Evolutionary conservation across 129 eudicot genomes (phyloP), one percentile per base, ranked within the genome.

Genomic region (Ambrosia trifida): DNA sequence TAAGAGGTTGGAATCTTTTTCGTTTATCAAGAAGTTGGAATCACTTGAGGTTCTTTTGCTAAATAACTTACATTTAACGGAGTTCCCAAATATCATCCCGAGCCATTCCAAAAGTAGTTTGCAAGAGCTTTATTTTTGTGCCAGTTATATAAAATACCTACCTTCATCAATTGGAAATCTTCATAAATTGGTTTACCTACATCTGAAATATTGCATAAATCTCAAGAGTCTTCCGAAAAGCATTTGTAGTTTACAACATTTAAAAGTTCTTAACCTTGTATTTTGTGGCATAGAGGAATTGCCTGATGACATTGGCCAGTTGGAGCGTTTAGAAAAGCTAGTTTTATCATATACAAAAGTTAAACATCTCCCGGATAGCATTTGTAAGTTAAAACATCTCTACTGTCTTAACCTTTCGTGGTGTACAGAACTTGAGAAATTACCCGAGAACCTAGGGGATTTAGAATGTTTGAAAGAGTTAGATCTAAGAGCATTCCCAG

Each of bases 131-230:
- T 0, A 16, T 11, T 33, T 72, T 11, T 0, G 4, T n/a, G 0
- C 5, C 5, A 72, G 31, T 19, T 8, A 28, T 30, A 46, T 72
- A 7, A 59, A 20, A 65, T 32, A 65, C 20, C 50, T 78, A 49
- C 82, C 82, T 57, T 46, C 50, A 1, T 65, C 78, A 51, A 31
- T 65, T 72, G 74, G 41, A 64, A 64, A 64, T 43, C 77, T 71
- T 28, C 5, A 36, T n/a, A 63, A 50, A 8, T 77, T 78, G 33
- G 59, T 49, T 12, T 13, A 8, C 24, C 41, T 70, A 7, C 20
- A 40, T 20, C 66, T 70, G 16, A 24, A 5, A 38, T 0, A n/a
- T 28, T 70, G 75, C 54, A 38, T 0, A 20, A 56, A 54, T 4
- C 77, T 70, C 14, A 70, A 9, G 38, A 19, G 66, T 56, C 75